Conservation (phyloP, 306 rosid genomes). For the Cercis canadensis region DNA sequence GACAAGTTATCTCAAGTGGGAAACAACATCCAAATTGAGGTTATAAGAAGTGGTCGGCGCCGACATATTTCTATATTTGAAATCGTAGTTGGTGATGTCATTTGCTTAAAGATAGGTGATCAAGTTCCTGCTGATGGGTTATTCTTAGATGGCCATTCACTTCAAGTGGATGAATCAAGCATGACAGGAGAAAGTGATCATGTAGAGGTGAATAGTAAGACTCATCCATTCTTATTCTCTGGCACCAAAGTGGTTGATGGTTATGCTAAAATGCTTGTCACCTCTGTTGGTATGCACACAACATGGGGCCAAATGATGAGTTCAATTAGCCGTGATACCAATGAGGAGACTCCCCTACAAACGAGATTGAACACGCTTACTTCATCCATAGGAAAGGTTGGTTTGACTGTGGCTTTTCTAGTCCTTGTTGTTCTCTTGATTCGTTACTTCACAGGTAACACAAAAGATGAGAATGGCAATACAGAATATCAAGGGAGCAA, state of each 20-base stretch:
- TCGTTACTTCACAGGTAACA: constrained; percentile 36
- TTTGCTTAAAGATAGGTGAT: constrained; percentile 47
- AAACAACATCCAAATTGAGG: constrained; percentile 41
- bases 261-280: constrained; percentile 44
- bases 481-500: constrained; percentile 26
- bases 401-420: constrained; percentile 40
- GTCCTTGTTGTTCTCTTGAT: constrained; percentile 37
- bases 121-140: constrained; percentile 57
- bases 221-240: constrained; percentile 44
- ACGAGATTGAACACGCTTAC: constrained; percentile 37
- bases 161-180: constrained; percentile 45
- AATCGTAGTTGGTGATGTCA: constrained; percentile 51
- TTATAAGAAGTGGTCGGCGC: constrained; percentile 34
- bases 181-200: constrained; percentile 53
- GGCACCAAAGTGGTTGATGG: constrained; percentile 51
- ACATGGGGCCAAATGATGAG: constrained; percentile 51
- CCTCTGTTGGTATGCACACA: constrained; percentile 47
- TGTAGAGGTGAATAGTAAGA: constrained; percentile 23
- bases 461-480: constrained; percentile 33
- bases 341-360: constrained; percentile 38
- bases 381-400: constrained; percentile 34
- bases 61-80: constrained; percentile 33
- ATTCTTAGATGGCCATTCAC: constrained; percentile 41
- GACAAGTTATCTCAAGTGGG: constrained; percentile 39
- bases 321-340: constrained; percentile 23